Evolutionary conservation across 2,329 filamentous ascomycete species (phyloP).

Genomic region (Xylaria polymorpha): DNA sequence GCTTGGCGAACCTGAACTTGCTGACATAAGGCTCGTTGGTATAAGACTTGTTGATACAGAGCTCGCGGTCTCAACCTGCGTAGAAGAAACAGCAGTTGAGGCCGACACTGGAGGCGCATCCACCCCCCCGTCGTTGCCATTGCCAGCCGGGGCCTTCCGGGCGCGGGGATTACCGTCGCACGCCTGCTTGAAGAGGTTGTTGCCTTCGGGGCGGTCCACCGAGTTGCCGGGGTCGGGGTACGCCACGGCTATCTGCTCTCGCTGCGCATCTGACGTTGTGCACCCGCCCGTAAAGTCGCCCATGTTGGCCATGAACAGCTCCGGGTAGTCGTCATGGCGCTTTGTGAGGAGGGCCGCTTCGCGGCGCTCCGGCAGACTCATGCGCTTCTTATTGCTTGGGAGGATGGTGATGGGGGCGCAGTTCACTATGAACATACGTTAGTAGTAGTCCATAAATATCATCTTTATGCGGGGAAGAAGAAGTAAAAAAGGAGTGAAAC

Average conservation of each 20-base stretch:
- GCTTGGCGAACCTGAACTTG: background rate
- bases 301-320: conserved; percentile 78
- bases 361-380: conserved; percentile 32
- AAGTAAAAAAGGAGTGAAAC: no score
- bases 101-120: background rate
- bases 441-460: background rate
- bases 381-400: conserved; percentile 37
- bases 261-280: conserved; percentile 60
- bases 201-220: conserved; percentile 57
- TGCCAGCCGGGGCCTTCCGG: conserved; percentile 1
- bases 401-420: conserved; percentile 73
- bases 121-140: background rate
- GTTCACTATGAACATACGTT: conserved; percentile 61
- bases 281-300: conserved; percentile 60
- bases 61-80: background rate
- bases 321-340: conserved; percentile 61
- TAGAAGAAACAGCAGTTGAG: background rate
- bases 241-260: conserved; percentile 56
- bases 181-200: conserved; percentile 49
- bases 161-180: conserved; percentile 50
- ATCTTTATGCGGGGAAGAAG: background rate
- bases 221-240: conserved; percentile 72
- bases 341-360: conserved; percentile 25
- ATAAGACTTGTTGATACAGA: background rate
- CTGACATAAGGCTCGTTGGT: background rate